Evolutionary conservation across 345 rosid genomes (phyloP).

Genomic region (Eucalyptus erythrocorys): DNA sequence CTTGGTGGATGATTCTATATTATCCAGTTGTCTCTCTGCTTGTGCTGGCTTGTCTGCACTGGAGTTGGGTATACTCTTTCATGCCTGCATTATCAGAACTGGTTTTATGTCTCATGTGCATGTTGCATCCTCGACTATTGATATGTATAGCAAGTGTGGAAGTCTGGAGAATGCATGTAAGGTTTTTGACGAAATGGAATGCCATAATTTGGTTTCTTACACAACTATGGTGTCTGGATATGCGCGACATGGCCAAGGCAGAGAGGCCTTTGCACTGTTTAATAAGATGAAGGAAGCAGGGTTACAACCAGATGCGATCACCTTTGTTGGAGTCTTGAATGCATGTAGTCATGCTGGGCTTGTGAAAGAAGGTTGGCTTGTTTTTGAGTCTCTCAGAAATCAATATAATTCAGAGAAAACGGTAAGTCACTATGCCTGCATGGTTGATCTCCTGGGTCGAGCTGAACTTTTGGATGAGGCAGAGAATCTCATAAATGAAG

Average conservation of each 20-base stretch:
- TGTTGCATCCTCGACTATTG: background rate
- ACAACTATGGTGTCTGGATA: background rate
- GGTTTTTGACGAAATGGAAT: slow-evolving; percentile 12
- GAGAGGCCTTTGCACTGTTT: background rate
- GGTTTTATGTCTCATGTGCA: background rate
- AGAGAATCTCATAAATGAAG: background rate
- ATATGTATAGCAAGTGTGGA: background rate
- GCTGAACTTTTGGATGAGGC: background rate
- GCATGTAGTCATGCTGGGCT: slow-evolving; percentile 5
- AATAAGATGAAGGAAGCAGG: background rate
- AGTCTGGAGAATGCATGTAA: slow-evolving; percentile 3
- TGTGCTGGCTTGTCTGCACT: background rate
- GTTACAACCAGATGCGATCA: background rate
- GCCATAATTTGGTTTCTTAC: background rate
- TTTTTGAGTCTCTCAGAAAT: background rate
- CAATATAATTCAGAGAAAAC: background rate
- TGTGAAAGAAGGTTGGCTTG: background rate
- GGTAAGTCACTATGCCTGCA: background rate
- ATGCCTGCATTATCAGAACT: background rate
- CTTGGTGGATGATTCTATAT: background rate
- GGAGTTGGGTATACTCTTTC: background rate
- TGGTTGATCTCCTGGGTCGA: slow-evolving; percentile 1
- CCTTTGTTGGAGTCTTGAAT: background rate
- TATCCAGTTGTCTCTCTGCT: background rate
- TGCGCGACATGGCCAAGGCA: background rate